These are phyloP conservation scores for Pyrus betulifolia DNA, from an alignment of 306 rosid genomes.

Conservation along the genomic window DNA sequence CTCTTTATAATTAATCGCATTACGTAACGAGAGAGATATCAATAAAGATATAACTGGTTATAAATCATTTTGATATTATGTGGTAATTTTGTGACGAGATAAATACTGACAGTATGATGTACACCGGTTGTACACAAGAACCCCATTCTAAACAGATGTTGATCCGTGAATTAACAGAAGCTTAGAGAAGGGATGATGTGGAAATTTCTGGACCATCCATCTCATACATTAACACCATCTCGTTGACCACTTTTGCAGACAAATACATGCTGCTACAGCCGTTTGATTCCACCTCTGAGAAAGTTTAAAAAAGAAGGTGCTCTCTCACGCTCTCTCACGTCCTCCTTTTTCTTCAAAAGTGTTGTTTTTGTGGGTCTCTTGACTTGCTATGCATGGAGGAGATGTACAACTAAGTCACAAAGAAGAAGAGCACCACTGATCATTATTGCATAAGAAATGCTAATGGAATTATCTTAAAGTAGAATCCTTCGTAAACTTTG, in stretches of 20 bases:
- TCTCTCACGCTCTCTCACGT: neutral
- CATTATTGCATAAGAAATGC: slow-evolving; percentile 7
- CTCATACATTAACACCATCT: neutral
- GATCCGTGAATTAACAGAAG: slow-evolving; percentile 10
- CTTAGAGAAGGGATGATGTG: neutral
- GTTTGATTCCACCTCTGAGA: slow-evolving; percentile 12
- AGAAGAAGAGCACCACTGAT: slow-evolving; percentile 8
- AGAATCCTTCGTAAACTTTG: fast-evolving
- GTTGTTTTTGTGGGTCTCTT: neutral
- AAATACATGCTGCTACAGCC: neutral
- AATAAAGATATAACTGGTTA: too few species aligned
- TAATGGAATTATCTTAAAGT: too few species aligned
- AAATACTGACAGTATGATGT: too few species aligned
- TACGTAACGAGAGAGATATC: neutral
- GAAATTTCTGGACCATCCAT: neutral
- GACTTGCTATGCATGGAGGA: neutral
- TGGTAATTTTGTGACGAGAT: too few species aligned
- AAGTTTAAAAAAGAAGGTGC: slow-evolving; percentile 23
- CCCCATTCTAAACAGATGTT: neutral
- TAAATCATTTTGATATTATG: too few species aligned
- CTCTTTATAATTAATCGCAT: fast-evolving
- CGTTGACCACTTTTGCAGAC: neutral
- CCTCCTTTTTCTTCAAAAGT: slow-evolving; percentile 12
- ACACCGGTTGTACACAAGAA: too few species aligned
- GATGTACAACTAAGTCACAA: slow-evolving; percentile 13